Evolutionary conservation across 129 eudicot genomes (phyloP).

Genomic region (Sambucus nigra): DNA sequence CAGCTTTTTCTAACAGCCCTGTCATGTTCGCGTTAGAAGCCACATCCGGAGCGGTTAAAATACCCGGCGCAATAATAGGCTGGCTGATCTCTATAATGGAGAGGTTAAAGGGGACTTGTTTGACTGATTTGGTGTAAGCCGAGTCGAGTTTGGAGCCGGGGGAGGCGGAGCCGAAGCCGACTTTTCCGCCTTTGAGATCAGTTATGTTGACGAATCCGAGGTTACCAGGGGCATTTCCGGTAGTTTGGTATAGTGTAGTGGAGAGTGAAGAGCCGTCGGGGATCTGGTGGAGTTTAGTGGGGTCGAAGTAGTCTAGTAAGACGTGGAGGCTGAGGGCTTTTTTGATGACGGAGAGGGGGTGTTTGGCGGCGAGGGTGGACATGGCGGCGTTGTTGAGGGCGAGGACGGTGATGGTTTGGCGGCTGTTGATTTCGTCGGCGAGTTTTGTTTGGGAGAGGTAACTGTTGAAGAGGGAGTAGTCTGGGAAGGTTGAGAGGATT

Average conservation of each 20-base stretch:
- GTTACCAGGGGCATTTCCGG: slow-evolving; percentile 43
- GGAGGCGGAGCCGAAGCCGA: slow-evolving; percentile 59
- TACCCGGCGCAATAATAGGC: slow-evolving; percentile 40
- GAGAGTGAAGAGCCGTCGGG: slow-evolving; percentile 43
- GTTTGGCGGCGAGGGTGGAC: slow-evolving; percentile 26
- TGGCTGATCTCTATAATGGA: slow-evolving; percentile 58
- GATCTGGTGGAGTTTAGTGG: slow-evolving; percentile 46
- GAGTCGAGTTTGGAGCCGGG: slow-evolving; percentile 40
- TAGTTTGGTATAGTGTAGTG: slow-evolving; percentile 73
- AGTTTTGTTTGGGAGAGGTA: slow-evolving; percentile 54
- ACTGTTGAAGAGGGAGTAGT: slow-evolving; percentile 45
- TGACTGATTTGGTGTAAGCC: slow-evolving; percentile 32
- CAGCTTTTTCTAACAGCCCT: slow-evolving; percentile 42
- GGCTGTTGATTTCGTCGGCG: slow-evolving; percentile 62
- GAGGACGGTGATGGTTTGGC: slow-evolving; percentile 54
- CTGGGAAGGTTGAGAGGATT: slow-evolving; percentile 36
- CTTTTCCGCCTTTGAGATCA: slow-evolving; percentile 52
- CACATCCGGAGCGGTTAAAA: slow-evolving; percentile 47
- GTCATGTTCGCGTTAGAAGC: slow-evolving; percentile 35
- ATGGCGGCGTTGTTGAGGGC: slow-evolving; percentile 39
- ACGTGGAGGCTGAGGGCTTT: slow-evolving; percentile 54
- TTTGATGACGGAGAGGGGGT: slow-evolving; percentile 46
- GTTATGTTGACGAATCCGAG: slow-evolving; percentile 75
- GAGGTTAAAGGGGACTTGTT: slow-evolving; percentile 54
- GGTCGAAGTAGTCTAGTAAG: slow-evolving; percentile 61